Evolutionary conservation across 2,329 filamentous ascomycete species (phyloP), one percentile per base, ranked within the genome.

Genomic region (Myriangium duriaei): DNA sequence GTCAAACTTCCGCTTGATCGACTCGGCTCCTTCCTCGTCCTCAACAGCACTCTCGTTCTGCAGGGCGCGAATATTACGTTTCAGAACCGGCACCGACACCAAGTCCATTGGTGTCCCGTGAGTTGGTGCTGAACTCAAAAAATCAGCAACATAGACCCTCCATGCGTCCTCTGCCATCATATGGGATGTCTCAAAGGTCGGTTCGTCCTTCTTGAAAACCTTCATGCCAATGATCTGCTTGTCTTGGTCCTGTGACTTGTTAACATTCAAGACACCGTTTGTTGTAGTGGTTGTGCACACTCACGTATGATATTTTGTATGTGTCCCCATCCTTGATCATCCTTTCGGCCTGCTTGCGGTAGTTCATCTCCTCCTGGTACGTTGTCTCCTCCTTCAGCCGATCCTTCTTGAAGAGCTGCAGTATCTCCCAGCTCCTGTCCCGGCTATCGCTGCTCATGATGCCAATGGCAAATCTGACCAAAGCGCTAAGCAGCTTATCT

Each of bases 81-180:
- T 39, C 12, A 66, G 53, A 42, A 63, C 59, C 0, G 64, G 62
- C 7, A 56, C 51, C 17, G 50, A 46, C n/a, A 66, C 14, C 16
- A 28, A 32, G 4, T 33, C 36, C 17, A 28, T 34, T 4, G 41
- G 34, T 5, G 68, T 53, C 30, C 60, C 58, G 37, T 64, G 68
- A 0, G 91, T 98, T 2, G 84, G 82, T 52, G 94, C 85, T 15
- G 87, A 73, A 45, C 85, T 83, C 48, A 85, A 82, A 59, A 82
- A 96, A 0, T 87, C 86, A 12, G 88, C 87, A 41, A 94, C 84
- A 56, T 98, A 98, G 63, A 92, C 93, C 50, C 88, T 83, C 91
- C 91, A 98, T 28, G 76, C 65, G 45, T 70, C 69, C 46, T 76
- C 69, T 3, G 65, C 60, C 37, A 67, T 70, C 15, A 76, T 71